These are phyloP conservation scores for Hirschfeldia incana DNA, from an alignment of 345 rosid genomes.

Conservation along the genomic window DNA sequence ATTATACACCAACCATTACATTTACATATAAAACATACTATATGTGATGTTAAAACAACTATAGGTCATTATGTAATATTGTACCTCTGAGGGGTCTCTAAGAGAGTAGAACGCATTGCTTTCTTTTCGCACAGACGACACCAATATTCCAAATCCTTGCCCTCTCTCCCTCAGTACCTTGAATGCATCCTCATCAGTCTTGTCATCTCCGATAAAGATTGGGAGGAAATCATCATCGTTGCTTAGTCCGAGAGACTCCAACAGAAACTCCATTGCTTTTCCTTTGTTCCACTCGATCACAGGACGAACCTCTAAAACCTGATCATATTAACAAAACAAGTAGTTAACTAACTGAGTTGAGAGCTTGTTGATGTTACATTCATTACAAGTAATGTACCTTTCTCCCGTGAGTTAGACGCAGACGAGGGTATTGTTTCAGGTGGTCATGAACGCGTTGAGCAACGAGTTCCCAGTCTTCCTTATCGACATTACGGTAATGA, in stretches of 20 bases:
- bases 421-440: constrained; percentile 73
- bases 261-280: constrained; percentile 89
- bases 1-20: background rate
- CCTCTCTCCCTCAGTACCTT: constrained; percentile 66
- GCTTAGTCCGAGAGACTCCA: constrained; percentile 79
- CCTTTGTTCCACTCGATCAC: constrained; percentile 94
- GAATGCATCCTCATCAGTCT: constrained; percentile 90
- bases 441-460: constrained; percentile 87
- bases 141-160: constrained; percentile 80
- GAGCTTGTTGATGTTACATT: constrained; percentile 37
- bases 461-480: constrained; percentile 75
- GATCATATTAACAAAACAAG: constrained; percentile 15
- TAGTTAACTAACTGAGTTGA: background rate
- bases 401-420: constrained; percentile 88
- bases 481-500: constrained; percentile 97
- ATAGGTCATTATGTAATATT: background rate
- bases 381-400: constrained; percentile 74
- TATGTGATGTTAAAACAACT: background rate
- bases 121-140: constrained; percentile 78
- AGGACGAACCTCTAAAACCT: constrained; percentile 99
- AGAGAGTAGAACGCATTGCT: constrained; percentile 75
- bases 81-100: constrained; percentile 78
- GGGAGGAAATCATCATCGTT: constrained; percentile 73
- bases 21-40: background rate
- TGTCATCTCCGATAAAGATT: constrained; percentile 86